Evolutionary conservation across 2,329 filamentous ascomycete species (phyloP).

Genomic region (Verticillium longisporum): DNA sequence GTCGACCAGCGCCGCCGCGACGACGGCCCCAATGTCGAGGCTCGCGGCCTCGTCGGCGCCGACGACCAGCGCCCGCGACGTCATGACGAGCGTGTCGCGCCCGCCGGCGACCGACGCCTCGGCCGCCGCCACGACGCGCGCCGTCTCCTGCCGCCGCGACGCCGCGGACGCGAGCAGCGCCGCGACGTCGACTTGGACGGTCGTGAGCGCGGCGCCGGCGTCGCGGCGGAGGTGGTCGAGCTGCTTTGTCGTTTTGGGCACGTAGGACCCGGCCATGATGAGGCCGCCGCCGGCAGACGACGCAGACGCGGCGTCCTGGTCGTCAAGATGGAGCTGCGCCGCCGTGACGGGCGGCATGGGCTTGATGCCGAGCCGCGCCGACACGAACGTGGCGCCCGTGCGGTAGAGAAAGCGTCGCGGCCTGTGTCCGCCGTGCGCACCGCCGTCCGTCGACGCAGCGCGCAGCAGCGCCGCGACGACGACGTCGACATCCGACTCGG

Average conservation of each 20-base stretch:
- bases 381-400: conserved; percentile 32
- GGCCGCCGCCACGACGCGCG: conserved; percentile 20
- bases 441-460: conserved; percentile 14
- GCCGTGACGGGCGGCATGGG: conserved; percentile 44
- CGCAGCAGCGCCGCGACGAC: conserved; percentile 39
- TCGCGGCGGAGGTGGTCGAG: conserved; percentile 32
- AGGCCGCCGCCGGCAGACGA: conserved; percentile 30
- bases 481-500: conserved; percentile 46
- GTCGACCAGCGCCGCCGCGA: conserved; percentile 43
- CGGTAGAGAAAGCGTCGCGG: conserved; percentile 27
- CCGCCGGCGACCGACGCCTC: conserved; percentile 32
- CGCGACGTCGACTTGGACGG: conserved; percentile 40
- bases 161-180: conserved; percentile 33
- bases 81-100: conserved; percentile 51
- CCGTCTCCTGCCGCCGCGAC: conserved; percentile 21
- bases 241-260: conserved; percentile 51
- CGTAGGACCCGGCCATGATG: conserved; percentile 49
- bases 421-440: not conserved
- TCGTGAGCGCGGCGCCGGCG: conserved; percentile 31
- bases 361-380: conserved; percentile 41
- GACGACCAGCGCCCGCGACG: conserved; percentile 41
- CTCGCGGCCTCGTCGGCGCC: conserved; percentile 40
- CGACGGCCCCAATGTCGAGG: conserved; percentile 43
- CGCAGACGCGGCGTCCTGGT: not conserved
- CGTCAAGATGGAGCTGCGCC: conserved; percentile 27